Evolutionary conservation across 192 early-diverging fungal species (phyloP).

Genomic region (Coemansia aciculifera): DNA sequence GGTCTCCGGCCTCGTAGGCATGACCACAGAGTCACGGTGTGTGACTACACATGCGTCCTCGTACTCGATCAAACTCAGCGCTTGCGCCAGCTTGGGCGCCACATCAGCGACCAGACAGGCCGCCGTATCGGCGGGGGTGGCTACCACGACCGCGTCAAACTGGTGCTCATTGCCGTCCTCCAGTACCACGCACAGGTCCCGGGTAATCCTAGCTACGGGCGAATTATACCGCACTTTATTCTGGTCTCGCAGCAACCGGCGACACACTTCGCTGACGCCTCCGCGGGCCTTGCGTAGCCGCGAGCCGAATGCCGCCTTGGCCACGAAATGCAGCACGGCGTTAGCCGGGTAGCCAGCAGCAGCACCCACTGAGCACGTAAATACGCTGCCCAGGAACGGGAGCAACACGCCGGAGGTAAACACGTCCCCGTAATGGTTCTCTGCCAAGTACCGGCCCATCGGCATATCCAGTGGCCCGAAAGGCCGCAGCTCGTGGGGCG

Average conservation of each 20-base stretch:
- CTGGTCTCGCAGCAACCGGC: constrained; percentile 16
- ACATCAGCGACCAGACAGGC: constrained; percentile 17
- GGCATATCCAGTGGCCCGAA: constrained; percentile 17
- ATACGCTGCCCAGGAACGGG: constrained; percentile 46
- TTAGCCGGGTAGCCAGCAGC: constrained; percentile 42
- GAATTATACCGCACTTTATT: constrained; percentile 10
- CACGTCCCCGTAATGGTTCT: constrained; percentile 13
- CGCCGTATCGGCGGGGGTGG: constrained; percentile 41
- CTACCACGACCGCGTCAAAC: constrained; percentile 44
- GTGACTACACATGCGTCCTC: constrained; percentile 43
- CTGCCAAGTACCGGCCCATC: constrained; percentile 34
- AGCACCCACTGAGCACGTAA: constrained; percentile 42
- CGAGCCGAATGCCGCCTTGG: constrained; percentile 34
- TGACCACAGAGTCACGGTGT: constrained; percentile 46
- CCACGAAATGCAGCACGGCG: constrained; percentile 37
- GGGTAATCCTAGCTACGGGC: constrained; percentile 8
- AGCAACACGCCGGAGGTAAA: constrained; percentile 34
- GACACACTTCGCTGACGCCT: constrained; percentile 44
- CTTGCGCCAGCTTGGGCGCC: constrained; percentile 30
- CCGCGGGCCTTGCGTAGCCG: constrained; percentile 37
- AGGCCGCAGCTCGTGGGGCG: constrained; percentile 7
- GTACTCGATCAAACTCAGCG: constrained; percentile 44
- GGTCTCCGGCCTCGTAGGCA: constrained; percentile 29
- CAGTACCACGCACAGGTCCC: constrained; percentile 1
- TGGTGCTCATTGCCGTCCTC: neutral